Evolutionary conservation across 768 basidiomycete species (phyloP), one percentile per base, ranked within the genome.

Genomic region (Cubamyces lactineus): DNA sequence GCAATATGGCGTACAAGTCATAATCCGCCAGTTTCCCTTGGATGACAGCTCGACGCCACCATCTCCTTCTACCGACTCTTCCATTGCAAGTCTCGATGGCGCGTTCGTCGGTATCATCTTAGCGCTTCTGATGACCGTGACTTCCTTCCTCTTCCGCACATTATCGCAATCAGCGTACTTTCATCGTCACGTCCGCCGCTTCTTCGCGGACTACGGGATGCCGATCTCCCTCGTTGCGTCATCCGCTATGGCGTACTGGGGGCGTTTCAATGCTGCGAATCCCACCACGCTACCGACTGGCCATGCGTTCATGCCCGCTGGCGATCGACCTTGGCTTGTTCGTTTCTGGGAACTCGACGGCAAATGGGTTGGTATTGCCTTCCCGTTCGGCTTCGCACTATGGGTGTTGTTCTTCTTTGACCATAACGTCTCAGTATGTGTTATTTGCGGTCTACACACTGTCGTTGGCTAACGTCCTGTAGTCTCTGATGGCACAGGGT

Each of bases 401-500:
- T 97, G 92, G 86, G 83, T 96, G 23, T 76, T 97, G 46, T 96
- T 98, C 77, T 95, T 95, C 79, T 97, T 97, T 67, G 94, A 98
- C 65, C 92, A 95, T 66, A 96, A 96, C 67, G 92, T 95, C 55
- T 95, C 93, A 49, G 92, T 92, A 72, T 67, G 89, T 76, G 9
- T 7, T 13, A n/a, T n/a, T n/a, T n/a, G n/a, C n/a, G n/a, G n/a
- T 43, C 5, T 28, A 34, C 3, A n/a, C 34, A 11, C 9, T 11
- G 34, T 34, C 34, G 34, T 34, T 1, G 11, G 34, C 34, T 34
- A 9, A 34, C 17, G 1, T 43, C 2, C 16, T 48, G 26, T 57
- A 94, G 94, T 94, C 92, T 0, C 73, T 98, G 38, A 97, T 97
- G 79, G 94, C 95, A 0, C 95, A 97, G 75, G 88, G 92, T 1